Conservation (phyloP, 352 stramenopile species). For the Globisporangium takayamanum region DNA sequence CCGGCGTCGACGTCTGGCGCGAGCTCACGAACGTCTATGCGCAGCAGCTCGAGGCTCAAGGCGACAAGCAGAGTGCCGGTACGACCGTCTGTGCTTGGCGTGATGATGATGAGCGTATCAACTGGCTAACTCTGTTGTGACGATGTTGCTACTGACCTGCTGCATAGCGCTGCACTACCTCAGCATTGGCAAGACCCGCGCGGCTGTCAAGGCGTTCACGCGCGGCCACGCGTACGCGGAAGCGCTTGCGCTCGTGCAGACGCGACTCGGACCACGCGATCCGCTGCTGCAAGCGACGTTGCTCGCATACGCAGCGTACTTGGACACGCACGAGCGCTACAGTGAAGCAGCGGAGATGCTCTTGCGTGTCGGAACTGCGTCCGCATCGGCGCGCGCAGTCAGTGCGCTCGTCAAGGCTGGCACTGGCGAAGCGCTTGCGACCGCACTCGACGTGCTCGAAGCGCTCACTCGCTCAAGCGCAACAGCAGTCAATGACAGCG, state of each 20-base stretch:
- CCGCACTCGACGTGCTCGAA: conserved; percentile 27
- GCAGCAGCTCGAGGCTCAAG: conserved; percentile 32
- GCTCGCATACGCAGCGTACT: conserved; percentile 30
- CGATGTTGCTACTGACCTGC: background rate
- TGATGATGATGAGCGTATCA: background rate
- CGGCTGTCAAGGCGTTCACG: conserved; percentile 33
- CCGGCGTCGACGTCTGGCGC: conserved; percentile 63
- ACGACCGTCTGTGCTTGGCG: background rate
- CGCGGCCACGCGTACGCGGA: conserved; percentile 38
- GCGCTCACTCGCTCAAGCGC: background rate
- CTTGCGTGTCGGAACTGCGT: conserved; percentile 18
- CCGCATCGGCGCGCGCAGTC: conserved; percentile 21
- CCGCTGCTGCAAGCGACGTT: conserved; percentile 29
- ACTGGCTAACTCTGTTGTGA: background rate
- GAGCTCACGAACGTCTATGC: conserved; percentile 63
- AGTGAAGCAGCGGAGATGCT: conserved; percentile 27
- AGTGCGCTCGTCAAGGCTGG: conserved; percentile 27
- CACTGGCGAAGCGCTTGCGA: conserved; percentile 19
- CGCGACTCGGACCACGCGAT: conserved; percentile 33
- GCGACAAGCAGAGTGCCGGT: conserved; percentile 47
- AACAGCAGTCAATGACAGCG: background rate
- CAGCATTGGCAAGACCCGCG: conserved; percentile 47
- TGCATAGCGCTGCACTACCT: conserved; percentile 48
- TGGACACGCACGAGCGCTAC: conserved; percentile 25
- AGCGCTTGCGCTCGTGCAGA: conserved; percentile 46